These are phyloP conservation scores for Chenopodium formosanum DNA, from an alignment of 148 eudicot genomes.

Conservation along the genomic window DNA sequence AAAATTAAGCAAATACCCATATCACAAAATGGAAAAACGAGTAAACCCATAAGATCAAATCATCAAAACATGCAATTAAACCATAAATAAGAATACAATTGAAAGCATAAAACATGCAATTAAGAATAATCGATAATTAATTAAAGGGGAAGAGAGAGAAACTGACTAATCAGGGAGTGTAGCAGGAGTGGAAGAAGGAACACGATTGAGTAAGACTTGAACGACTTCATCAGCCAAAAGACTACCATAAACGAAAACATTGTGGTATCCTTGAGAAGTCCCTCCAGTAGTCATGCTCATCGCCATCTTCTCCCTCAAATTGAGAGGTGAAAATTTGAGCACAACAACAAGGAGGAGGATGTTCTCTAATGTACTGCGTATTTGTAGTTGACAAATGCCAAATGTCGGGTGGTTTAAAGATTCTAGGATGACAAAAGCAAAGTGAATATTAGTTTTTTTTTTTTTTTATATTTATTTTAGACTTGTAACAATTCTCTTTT, in stretches of 20 bases:
- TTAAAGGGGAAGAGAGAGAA: constrained; percentile 12
- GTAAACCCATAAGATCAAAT: constrained; percentile 9
- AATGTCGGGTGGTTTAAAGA: no score
- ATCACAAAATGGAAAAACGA: not conserved
- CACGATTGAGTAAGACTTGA: constrained; percentile 51
- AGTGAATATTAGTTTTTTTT: no score
- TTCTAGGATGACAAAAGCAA: no score
- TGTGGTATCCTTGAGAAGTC: constrained; percentile 27
- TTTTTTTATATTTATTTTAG: no score
- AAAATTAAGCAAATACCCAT: constrained; percentile 13
- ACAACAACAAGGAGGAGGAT: not conserved
- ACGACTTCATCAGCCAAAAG: constrained; percentile 76
- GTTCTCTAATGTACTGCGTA: not conserved
- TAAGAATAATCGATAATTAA: not conserved
- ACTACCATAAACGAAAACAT: constrained; percentile 89
- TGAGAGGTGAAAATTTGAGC: not conserved
- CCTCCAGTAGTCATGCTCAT: not conserved
- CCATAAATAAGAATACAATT: not conserved
- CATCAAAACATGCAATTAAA: not conserved
- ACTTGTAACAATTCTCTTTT: no score
- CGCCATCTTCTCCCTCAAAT: constrained; percentile 10
- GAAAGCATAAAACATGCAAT: not conserved
- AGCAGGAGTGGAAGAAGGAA: constrained; percentile 60
- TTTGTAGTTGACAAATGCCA: no score
- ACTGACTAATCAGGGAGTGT: constrained; percentile 50